Base-by-base conservation (phyloP, 768 basidiomycete genomes). In the Trametes elegans region DNA sequence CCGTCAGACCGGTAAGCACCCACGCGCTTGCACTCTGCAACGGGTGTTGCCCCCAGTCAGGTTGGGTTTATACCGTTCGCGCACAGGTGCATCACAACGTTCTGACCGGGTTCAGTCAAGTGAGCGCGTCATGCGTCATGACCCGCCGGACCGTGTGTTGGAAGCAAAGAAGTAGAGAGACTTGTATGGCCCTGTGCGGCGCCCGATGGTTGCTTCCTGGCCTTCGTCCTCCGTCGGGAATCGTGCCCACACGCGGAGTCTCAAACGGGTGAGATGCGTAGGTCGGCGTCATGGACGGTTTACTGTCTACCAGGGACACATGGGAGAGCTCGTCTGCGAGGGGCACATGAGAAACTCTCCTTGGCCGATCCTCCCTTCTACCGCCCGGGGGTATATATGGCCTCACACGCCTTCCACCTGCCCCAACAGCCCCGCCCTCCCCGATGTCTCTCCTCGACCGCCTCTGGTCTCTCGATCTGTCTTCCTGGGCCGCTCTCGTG, bases 401-500 rank as follows among this genome's bases (percentile, higher is more conserved):
- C 35, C 39, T 47, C 36, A n/a, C 46, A 18, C 43, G 23, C 35
- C 19, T 16, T 14, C 19, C 31, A 28, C 23, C 34, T 40, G 19
- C 18, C 38, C 26, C 42, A 29, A 26, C 23, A 36, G 36, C 16
- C 44, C 6, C 40, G 9, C 34, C 9, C 19, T n/a, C 42, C 23
- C 49, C 21, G 57, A 64, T 64, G 62, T 36, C 61, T 6, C 24
- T 59, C 18, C 18, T 64, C 38, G 48, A 50, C 23, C 26, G 49
- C 28, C 51, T 63, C 38, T 13, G 55, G 16, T 42, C 46, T n/a
- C 35, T 62, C 45, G 49, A 61, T 31, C 54, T 55, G 2, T 13
- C 50, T 39, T 62, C 53, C 18, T 59, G 63, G 52, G 62, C 66
- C 10, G 11, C 53, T 11, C 48, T 64, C 19, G 43, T 62, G 29